Evolutionary conservation across 129 eudicot species (phyloP).

Genomic region (Flaveria brownii): DNA sequence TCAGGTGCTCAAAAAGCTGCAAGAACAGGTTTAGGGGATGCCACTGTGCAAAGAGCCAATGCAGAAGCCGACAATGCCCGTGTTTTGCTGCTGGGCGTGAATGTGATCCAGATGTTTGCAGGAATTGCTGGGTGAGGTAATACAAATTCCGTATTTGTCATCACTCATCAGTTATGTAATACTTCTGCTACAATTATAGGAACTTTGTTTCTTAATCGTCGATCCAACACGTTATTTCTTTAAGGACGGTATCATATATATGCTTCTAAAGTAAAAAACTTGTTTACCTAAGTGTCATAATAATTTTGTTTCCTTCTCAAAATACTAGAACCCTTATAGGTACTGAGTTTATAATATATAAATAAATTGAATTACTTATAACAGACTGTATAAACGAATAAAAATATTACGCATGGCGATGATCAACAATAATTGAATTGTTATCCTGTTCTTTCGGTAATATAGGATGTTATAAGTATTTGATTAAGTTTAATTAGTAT

Average conservation of each 20-base stretch:
- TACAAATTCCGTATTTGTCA: constrained; percentile 3
- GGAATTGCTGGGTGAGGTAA: constrained; percentile 99
- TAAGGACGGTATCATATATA: neutral
- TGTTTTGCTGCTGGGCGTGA: constrained; percentile 99
- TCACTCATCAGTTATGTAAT: constrained; percentile 3
- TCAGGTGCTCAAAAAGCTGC: constrained; percentile 95
- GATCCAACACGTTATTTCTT: neutral
- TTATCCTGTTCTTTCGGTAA: neutral
- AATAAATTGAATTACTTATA: neutral
- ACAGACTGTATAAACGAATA: neutral
- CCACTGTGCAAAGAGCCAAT: constrained; percentile 99
- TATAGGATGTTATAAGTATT: neutral
- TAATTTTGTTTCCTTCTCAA: neutral
- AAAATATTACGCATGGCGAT: neutral
- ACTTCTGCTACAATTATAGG: constrained; percentile 9
- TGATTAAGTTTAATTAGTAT: neutral
- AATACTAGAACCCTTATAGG: neutral
- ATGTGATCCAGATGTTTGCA: constrained; percentile 99
- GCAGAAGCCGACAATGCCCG: constrained; percentile 97
- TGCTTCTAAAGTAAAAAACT: neutral
- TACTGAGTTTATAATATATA: neutral
- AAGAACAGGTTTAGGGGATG: constrained; percentile 97
- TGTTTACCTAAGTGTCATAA: neutral
- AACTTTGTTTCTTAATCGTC: constrained; percentile 4
- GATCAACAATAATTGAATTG: neutral